Evolutionary conservation across 331 rosid species (phyloP), one percentile per base, ranked within the genome.

Genomic region (Rosa hybrid): DNA sequence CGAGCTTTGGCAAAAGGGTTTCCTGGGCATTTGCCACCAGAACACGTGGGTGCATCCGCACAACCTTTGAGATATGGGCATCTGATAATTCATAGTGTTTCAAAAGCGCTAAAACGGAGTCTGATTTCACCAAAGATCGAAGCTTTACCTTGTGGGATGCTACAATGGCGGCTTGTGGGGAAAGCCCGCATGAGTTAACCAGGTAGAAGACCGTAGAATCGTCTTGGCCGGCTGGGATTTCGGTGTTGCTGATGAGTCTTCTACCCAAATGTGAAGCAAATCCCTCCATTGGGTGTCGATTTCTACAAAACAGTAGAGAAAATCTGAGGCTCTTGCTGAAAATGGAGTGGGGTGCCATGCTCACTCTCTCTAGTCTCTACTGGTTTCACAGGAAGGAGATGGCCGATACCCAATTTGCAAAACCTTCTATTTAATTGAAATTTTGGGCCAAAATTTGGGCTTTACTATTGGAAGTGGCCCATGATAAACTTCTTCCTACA

Each of bases 1-100:
- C 79, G 5, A 82, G 81, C 60, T 83, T 83, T 12, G 86, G 86
- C 69, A 73, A 10, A 45, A 76, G 69, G 50, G 85, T 77, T 27
- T 62, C 77, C 60, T 71, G 16, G 44, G 78, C 73, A 62, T 71
- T 48, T 12, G 71, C 63, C 11, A 64, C 11, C 14, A 82, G 85
- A 41, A 76, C 12, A 6, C 1, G 8, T 1, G 85, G 85, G 49
- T 30, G 44, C 9, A 20, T 50, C 39, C 0, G 63, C 6, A 82
- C 78, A 17, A 72, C 57, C 4, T 71, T 60, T 11, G 75, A 77
- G 82, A 82, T 82, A 38, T 49, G 53, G 16, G 53, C 12, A 3
- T 44, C 8, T 6, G 8, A 44, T 1, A 44, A 44, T 48, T 48
- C 53, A 12, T 48, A 48, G 14, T 48, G 14, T 49, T 13, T 49